These are phyloP conservation scores for Postia placenta DNA, from an alignment of 768 basidiomycete species.

Conservation along the genomic window DNA sequence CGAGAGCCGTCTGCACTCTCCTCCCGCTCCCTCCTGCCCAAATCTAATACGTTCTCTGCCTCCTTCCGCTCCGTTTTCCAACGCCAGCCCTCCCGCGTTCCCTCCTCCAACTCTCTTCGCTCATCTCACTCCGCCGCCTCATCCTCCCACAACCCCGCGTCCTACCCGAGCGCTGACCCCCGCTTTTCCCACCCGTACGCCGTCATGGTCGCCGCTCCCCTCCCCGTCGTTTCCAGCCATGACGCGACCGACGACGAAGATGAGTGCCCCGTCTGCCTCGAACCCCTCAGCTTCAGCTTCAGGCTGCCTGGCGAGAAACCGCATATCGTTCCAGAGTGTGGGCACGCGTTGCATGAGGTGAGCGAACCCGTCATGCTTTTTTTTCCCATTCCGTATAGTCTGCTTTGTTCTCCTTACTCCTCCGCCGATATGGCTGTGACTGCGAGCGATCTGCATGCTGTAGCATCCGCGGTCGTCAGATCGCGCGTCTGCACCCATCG, in stretches of 20 bases:
- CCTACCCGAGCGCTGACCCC: constrained; percentile 34
- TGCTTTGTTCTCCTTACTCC: too few species aligned
- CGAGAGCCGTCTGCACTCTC: neutral
- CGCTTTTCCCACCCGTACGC: constrained; percentile 47
- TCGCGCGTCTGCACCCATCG: too few species aligned
- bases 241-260: constrained; percentile 65
- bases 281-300: constrained; percentile 89
- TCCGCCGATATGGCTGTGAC: too few species aligned
- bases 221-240: constrained; percentile 68
- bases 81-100: constrained; percentile 35
- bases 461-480: too few species aligned
- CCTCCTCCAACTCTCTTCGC: constrained; percentile 46
- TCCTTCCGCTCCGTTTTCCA: constrained; percentile 49
- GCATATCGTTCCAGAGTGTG: constrained; percentile 95
- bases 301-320: constrained; percentile 94
- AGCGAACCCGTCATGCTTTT: constrained; percentile 12
- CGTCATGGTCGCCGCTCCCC: constrained; percentile 54
- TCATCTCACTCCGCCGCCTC: constrained; percentile 37
- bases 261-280: constrained; percentile 95
- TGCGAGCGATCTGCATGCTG: too few species aligned
- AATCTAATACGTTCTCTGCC: constrained; percentile 16
- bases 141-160: constrained; percentile 12
- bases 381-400: neutral
- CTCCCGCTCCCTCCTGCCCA: constrained; percentile 2
- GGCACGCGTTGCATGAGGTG: constrained; percentile 95